These are phyloP conservation scores for Syncephalis fuscata DNA, from an alignment of 371 early-diverging fungal genomes.

Conservation along the genomic window DNA sequence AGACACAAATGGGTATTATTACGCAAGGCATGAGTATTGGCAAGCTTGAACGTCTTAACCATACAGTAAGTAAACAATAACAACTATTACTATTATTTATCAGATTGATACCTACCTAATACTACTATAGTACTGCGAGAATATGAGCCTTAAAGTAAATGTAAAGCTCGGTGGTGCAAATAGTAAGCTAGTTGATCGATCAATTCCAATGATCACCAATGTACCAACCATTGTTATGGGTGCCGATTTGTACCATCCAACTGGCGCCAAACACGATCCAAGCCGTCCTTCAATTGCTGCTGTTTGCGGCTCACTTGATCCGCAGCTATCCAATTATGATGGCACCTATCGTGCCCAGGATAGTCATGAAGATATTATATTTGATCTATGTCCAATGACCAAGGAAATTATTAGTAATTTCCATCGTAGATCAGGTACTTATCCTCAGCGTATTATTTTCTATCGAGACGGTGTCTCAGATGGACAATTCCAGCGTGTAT, in stretches of 20 bases:
- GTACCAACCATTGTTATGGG: conserved; percentile 67
- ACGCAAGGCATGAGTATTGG: conserved; percentile 83
- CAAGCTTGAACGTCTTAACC: conserved; percentile 38
- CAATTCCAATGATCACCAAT: conserved; percentile 20
- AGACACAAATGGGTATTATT: conserved; percentile 75
- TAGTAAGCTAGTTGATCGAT: conserved; percentile 6
- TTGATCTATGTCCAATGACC: conserved; percentile 38
- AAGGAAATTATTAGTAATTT: conserved; percentile 43
- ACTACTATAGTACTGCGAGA: conserved; percentile 55
- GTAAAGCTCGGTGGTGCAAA: conserved; percentile 53
- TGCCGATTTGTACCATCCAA: conserved; percentile 69
- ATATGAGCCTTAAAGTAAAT: conserved; percentile 54
- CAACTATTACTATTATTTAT: too few species aligned
- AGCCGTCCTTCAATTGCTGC: conserved; percentile 75
- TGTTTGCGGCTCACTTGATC: conserved; percentile 63
- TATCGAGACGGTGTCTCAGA: conserved; percentile 74
- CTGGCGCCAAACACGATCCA: too few species aligned
- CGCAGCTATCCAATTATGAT: conserved; percentile 45
- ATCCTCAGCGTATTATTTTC: conserved; percentile 62
- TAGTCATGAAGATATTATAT: conserved; percentile 43
- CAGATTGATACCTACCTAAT: too few species aligned
- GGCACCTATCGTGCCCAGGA: conserved; percentile 47
- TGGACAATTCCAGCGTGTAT: conserved; percentile 51
- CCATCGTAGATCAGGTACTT: conserved; percentile 12
- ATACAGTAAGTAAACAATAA: too few species aligned